These are phyloP conservation scores for Inosperma sp. DNA, from an alignment of 768 basidiomycete genomes.

Conservation along the genomic window DNA sequence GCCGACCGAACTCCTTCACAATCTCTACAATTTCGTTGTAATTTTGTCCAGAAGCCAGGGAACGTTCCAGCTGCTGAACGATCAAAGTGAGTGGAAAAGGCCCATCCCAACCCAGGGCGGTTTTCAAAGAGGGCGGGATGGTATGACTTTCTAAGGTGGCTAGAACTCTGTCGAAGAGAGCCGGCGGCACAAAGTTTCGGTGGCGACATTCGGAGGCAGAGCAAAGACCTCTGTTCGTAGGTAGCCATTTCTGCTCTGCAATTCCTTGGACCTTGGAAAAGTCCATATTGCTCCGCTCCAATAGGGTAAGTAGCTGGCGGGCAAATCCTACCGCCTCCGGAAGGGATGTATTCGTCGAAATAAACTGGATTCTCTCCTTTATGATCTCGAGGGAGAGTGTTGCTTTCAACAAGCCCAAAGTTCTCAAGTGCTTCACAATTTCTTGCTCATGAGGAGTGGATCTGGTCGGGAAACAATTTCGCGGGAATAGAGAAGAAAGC, in stretches of 20 bases:
- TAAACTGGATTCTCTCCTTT: slow-evolving; percentile 33
- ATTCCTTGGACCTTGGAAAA: slow-evolving; percentile 12
- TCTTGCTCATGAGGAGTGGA: not conserved
- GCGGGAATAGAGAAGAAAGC: too few relatives aligned
- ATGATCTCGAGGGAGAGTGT: slow-evolving; percentile 29
- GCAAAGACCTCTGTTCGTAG: slow-evolving; percentile 33
- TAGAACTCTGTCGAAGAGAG: slow-evolving; percentile 40
- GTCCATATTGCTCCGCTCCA: slow-evolving; percentile 16
- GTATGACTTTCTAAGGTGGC: slow-evolving; percentile 26
- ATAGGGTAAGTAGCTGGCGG: slow-evolving; percentile 10
- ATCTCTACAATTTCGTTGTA: slow-evolving; percentile 22
- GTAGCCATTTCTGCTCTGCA: slow-evolving; percentile 32
- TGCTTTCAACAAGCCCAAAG: slow-evolving; percentile 26
- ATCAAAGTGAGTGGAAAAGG: slow-evolving; percentile 29
- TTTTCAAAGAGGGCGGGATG: slow-evolving; percentile 27
- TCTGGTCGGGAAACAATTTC: not conserved
- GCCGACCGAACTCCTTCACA: slow-evolving; percentile 28
- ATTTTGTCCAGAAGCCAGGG: slow-evolving; percentile 15
- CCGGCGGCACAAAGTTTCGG: slow-evolving; percentile 13
- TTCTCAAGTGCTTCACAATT: slow-evolving; percentile 19
- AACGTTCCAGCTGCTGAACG: slow-evolving; percentile 29
- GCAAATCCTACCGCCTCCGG: slow-evolving; percentile 7
- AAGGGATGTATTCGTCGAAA: slow-evolving; percentile 21
- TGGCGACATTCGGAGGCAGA: slow-evolving; percentile 26
- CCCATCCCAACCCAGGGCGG: slow-evolving; percentile 38